Percentiles rank a stretch among this genome's conserved stretches.
These are phyloP conservation scores for Solanum hybrid DNA, from an alignment of 305 asterid genomes.

Conservation along the genomic window DNA sequence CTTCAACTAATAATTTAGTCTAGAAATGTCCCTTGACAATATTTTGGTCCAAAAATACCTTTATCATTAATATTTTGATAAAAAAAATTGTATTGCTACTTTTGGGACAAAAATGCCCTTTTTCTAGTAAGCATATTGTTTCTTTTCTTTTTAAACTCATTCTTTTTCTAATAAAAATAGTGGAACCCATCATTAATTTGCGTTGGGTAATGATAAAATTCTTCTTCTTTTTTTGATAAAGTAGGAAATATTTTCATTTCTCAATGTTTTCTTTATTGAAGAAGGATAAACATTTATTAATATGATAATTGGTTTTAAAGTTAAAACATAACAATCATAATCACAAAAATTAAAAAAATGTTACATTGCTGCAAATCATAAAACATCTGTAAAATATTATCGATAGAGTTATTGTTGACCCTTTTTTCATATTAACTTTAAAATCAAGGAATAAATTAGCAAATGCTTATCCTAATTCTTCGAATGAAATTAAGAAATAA, in stretches of 20 bases:
- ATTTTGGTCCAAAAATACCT: not conserved
- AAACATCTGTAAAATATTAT: not conserved
- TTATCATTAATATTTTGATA: too few species aligned
- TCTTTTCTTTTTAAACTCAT: too few species aligned
- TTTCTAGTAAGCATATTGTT: not conserved
- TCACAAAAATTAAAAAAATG: too few species aligned
- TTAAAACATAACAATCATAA: too few species aligned
- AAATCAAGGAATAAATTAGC: not conserved
- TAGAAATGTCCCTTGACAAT: not conserved
- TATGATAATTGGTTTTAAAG: not conserved
- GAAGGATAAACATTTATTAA: not conserved
- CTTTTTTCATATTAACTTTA: not conserved
- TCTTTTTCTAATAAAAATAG: not conserved
- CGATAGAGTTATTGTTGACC: not conserved
- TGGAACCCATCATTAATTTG: not conserved
- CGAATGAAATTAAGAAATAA: not conserved
- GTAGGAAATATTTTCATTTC: not conserved
- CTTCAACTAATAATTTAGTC: too few species aligned
- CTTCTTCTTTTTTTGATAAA: not conserved
- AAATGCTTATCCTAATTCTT: not conserved
- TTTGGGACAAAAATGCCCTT: not conserved
- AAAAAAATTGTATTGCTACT: too few species aligned
- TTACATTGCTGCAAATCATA: not conserved
- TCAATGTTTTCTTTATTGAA: too few species aligned
- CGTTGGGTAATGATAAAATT: not conserved